A percentile compares a stretch with the other conserved stretches of the same genome.
Conservation (phyloP, 1,284 basidiomycete species). For the Takashimella tepidaria region DNA sequence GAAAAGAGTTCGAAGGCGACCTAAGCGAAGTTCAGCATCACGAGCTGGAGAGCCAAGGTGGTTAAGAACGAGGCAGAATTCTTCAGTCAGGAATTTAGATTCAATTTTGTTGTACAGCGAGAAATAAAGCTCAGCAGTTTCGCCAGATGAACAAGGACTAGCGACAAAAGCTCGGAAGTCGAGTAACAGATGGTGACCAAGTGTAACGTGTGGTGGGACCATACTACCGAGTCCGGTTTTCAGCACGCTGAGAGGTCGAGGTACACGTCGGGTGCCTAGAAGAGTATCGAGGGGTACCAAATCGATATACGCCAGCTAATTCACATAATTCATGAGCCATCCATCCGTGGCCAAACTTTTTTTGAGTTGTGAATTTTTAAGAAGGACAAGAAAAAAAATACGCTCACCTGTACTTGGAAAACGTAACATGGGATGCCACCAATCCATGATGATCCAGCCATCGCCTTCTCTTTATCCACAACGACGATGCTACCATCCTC, state of each 20-base stretch:
- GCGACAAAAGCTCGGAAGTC: constrained; percentile 89
- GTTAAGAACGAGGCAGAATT: constrained; percentile 83
- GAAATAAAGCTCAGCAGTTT: constrained; percentile 89
- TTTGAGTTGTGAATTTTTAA: background rate
- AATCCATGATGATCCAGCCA: constrained; percentile 76
- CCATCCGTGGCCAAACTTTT: background rate
- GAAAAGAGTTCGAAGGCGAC: constrained; percentile 76
- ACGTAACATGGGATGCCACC: constrained; percentile 59
- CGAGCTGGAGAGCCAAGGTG: constrained; percentile 81
- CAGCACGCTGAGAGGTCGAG: constrained; percentile 2
- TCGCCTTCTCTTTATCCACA: constrained; percentile 69
- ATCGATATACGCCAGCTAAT: constrained; percentile 69
- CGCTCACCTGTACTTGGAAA: constrained; percentile 54
- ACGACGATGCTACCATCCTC: constrained; percentile 81
- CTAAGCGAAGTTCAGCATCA: constrained; percentile 53
- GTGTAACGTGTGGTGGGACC: background rate
- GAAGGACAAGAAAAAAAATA: background rate
- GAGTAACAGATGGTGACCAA: constrained; percentile 75
- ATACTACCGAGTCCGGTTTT: background rate
- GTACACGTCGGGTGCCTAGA: constrained; percentile 22
- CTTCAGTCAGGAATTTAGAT: constrained; percentile 82
- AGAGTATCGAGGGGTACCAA: constrained; percentile 48
- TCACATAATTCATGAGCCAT: too few relatives aligned
- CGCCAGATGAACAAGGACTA: constrained; percentile 78
- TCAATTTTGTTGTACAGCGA: constrained; percentile 84